Conservation (phyloP, 2,329 filamentous ascomycete species). For the Clonostachys rhizophaga region DNA sequence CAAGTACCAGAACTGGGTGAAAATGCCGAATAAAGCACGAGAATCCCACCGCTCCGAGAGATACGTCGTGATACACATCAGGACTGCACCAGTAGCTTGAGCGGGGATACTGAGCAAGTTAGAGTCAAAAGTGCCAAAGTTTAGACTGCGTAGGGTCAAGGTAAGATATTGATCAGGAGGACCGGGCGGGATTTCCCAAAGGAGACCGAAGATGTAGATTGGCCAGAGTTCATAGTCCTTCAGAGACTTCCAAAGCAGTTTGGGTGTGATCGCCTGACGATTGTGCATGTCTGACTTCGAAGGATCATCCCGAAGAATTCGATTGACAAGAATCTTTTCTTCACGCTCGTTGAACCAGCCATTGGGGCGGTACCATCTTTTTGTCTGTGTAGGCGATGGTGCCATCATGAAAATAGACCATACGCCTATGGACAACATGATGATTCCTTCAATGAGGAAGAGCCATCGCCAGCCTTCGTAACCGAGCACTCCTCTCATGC, state of each 20-base stretch:
- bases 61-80: conserved; percentile 17
- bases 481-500: conserved; percentile 13
- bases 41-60: conserved; percentile 23
- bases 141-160: conserved; percentile 12
- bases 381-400: conserved; percentile 27
- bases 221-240: conserved; percentile 53
- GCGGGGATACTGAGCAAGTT: conserved; percentile 61
- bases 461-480: conserved; percentile 16
- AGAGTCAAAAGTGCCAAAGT: conserved; percentile 42
- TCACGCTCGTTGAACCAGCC: conserved; percentile 54
- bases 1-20: conserved; percentile 54
- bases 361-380: conserved; percentile 38
- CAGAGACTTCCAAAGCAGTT: conserved; percentile 37
- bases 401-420: conserved; percentile 22
- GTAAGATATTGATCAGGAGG: conserved; percentile 17
- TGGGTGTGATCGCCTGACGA: conserved; percentile 41
- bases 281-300: conserved; percentile 51
- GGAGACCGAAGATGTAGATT: conserved; percentile 38
- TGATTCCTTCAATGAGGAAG: conserved; percentile 10
- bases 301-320: conserved; percentile 49
- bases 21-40: conserved; percentile 29
- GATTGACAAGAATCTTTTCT: conserved; percentile 53
- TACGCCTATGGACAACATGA: conserved; percentile 9
- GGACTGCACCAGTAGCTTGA: conserved; percentile 38
- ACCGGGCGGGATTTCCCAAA: conserved; percentile 11